Evolutionary conservation across 495 filamentous ascomycete genomes (phyloP).

Genomic region (Penicillium coffeae): DNA sequence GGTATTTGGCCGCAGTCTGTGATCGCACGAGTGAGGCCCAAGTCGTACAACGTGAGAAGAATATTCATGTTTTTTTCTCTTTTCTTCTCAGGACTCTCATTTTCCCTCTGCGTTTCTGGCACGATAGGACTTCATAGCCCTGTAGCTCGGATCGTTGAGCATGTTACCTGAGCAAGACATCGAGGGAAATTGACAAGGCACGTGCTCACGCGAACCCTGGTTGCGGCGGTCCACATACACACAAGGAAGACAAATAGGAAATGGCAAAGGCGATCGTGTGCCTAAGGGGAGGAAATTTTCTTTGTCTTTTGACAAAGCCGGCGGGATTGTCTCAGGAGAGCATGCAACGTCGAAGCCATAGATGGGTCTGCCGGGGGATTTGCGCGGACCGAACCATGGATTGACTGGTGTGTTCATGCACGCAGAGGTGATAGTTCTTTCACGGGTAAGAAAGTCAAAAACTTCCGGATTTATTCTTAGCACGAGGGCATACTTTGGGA

Average conservation of each 20-base stretch:
- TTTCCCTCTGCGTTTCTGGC: neutral
- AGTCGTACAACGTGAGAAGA: constrained; percentile 9
- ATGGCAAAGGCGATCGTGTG: neutral
- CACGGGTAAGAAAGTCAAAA: neutral
- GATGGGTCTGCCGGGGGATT: constrained; percentile 5
- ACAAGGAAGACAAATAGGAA: neutral
- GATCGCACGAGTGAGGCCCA: constrained; percentile 2
- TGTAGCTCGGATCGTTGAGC: neutral
- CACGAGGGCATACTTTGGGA: constrained; percentile 5
- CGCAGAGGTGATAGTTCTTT: neutral
- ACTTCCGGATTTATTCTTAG: too few relatives aligned
- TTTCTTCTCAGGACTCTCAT: neutral
- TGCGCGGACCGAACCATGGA: constrained; percentile 13
- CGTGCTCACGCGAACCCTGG: constrained; percentile 17
- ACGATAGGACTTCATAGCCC: constrained; percentile 6
- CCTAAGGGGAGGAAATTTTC: too few relatives aligned
- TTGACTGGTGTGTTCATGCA: constrained; percentile 19
- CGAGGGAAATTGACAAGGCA: constrained; percentile 10
- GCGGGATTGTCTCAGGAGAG: constrained; percentile 8
- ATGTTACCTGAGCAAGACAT: neutral
- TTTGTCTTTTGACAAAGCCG: neutral
- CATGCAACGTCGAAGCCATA: constrained; percentile 13
- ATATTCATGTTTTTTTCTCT: neutral
- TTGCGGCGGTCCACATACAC: neutral
- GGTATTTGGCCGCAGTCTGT: constrained; percentile 10